Evolutionary conservation across 2,329 filamentous ascomycete species (phyloP).

Genomic region (Periconia macrospinosa): DNA sequence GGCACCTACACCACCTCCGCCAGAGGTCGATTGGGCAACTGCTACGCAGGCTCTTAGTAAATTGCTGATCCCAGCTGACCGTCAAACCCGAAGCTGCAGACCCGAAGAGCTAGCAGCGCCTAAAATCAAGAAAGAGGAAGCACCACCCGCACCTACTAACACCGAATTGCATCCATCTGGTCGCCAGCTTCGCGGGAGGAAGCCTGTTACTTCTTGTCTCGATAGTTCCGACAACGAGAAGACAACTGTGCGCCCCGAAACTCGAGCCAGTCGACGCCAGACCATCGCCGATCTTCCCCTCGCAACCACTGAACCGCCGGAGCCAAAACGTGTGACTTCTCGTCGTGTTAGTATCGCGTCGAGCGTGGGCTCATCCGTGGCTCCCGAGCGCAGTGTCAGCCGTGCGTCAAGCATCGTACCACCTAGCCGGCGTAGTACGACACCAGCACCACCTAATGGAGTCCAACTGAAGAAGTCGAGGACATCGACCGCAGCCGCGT

Average conservation of each 20-base stretch:
- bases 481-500: constrained; percentile 41
- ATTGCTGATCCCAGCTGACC: constrained; percentile 74
- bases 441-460: constrained; percentile 32
- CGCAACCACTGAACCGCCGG: constrained; percentile 23
- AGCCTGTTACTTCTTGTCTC: constrained; percentile 54
- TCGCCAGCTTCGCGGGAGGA: constrained; percentile 74
- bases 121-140: constrained; percentile 60
- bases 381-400: constrained; percentile 32
- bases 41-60: constrained; percentile 84
- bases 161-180: constrained; percentile 49
- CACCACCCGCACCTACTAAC: constrained; percentile 37
- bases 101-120: constrained; percentile 72
- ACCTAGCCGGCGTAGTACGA: constrained; percentile 40
- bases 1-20: constrained; percentile 67
- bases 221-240: constrained; percentile 49
- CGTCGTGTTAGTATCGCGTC: constrained; percentile 52
- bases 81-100: constrained; percentile 74
- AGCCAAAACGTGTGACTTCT: constrained; percentile 25
- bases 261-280: constrained; percentile 35
- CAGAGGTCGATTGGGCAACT: constrained; percentile 81
- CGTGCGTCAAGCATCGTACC: constrained; percentile 44
- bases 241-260: constrained; percentile 21
- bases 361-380: constrained; percentile 41
- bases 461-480: constrained; percentile 64
- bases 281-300: constrained; percentile 45